Percentiles rank a stretch among this genome's conserved stretches.
phyloP scores from a whole-genome alignment of 164 flowering plant species.

The Dillenia suffruticosa region DNA sequence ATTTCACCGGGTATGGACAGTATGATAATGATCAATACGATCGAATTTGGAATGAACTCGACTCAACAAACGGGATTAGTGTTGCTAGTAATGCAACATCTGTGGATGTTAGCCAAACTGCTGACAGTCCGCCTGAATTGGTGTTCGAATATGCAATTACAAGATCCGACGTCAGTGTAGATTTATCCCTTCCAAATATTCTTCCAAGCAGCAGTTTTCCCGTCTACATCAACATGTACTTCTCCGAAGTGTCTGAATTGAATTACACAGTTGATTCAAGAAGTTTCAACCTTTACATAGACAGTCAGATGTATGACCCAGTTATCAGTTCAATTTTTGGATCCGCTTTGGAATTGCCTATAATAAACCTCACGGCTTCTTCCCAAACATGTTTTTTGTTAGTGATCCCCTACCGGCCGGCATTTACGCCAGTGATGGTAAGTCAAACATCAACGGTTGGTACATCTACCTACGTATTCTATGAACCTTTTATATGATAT shows the following conservation, averaged over 20 bases:
- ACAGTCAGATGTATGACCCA: too few relatives aligned
- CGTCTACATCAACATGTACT: conserved; percentile 12
- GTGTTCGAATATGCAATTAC: conserved; percentile 26
- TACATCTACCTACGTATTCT: too few relatives aligned
- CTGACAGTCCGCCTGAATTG: conserved; percentile 29
- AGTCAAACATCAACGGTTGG: too few relatives aligned
- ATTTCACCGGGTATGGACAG: conserved; percentile 11
- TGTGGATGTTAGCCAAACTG: neutral
- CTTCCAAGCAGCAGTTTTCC: neutral
- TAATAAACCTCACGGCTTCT: too few relatives aligned
- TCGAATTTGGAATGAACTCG: conserved; percentile 19
- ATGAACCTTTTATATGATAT: too few relatives aligned
- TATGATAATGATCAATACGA: conserved; percentile 20
- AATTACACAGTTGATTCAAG: neutral
- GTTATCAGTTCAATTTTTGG: too few relatives aligned
- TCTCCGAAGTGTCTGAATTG: conserved; percentile 13
- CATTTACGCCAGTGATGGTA: too few relatives aligned
- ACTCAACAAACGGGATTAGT: neutral
- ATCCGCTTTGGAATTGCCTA: too few relatives aligned
- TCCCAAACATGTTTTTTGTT: too few relatives aligned
- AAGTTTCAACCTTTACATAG: too few relatives aligned
- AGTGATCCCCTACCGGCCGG: too few relatives aligned
- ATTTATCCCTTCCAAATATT: neutral
- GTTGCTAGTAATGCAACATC: conserved; percentile 1
- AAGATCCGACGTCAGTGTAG: neutral